Evolutionary conservation across 164 flowering plant species (phyloP).

Genomic region (Saururus chinensis): DNA sequence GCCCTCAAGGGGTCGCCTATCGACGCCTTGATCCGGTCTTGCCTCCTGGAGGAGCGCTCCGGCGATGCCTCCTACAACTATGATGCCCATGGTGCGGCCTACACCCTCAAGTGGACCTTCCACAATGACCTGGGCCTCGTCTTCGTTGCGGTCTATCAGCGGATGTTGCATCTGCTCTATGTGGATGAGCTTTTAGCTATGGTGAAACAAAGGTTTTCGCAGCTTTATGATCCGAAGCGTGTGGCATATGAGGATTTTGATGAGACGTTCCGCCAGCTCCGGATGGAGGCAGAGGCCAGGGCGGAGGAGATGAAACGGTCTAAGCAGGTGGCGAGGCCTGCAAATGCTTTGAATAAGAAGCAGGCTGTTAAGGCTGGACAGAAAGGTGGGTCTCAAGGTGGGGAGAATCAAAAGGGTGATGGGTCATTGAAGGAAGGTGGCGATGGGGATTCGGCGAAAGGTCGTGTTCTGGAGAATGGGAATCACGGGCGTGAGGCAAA

Average conservation of each 20-base stretch:
- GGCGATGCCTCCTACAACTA: conserved; percentile 75
- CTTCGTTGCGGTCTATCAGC: conserved; percentile 89
- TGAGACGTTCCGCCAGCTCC: conserved; percentile 73
- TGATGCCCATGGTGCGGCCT: conserved; percentile 71
- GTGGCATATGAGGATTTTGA: conserved; percentile 66
- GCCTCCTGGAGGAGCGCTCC: conserved; percentile 90
- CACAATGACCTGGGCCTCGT: conserved; percentile 93
- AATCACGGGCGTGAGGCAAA: conserved; percentile 24
- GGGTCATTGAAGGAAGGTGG: conserved; percentile 40
- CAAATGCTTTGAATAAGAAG: conserved; percentile 29
- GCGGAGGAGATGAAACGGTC: conserved; percentile 77
- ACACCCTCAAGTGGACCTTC: conserved; percentile 91
- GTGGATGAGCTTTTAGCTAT: conserved; percentile 80
- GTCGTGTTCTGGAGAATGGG: conserved; percentile 44
- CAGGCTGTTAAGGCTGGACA: conserved; percentile 31
- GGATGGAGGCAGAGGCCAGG: conserved; percentile 76
- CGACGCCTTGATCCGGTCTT: conserved; percentile 82
- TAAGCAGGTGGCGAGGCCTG: conserved; percentile 43
- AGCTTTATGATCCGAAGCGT: conserved; percentile 67
- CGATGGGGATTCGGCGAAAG: conserved; percentile 37
- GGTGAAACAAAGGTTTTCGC: conserved; percentile 76
- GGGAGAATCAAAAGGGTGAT: conserved; percentile 31
- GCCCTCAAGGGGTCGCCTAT: conserved; percentile 90
- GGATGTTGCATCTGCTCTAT: conserved; percentile 70
- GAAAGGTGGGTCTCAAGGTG: conserved; percentile 32